These are phyloP conservation scores for Urostyla sp. DNA, from an alignment of 73 alveolate species.

Conservation along the genomic window DNA sequence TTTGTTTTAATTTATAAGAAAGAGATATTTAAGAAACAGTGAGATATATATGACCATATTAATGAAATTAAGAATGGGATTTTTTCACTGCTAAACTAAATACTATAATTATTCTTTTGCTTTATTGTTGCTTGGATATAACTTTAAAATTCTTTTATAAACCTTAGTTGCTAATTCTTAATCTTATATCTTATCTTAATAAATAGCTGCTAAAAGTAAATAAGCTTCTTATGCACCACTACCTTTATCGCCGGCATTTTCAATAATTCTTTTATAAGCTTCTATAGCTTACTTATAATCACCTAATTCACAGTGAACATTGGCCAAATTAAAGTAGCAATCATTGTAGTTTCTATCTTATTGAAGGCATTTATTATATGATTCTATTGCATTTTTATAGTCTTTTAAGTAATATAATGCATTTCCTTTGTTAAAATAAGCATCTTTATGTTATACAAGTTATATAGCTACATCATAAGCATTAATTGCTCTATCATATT, in stretches of 20 bases:
- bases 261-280: slow-evolving; percentile 29
- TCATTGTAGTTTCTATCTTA: slow-evolving; percentile 39
- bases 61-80: too few species aligned
- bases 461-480: slow-evolving; percentile 30
- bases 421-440: slow-evolving; percentile 59
- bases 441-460: slow-evolving; percentile 35
- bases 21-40: too few species aligned
- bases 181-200: slow-evolving; percentile 3
- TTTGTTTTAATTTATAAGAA: too few species aligned
- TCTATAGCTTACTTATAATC: slow-evolving; percentile 55
- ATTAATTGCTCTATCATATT: slow-evolving; percentile 55
- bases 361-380: slow-evolving; percentile 40
- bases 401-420: slow-evolving; percentile 49
- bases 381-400: slow-evolving; percentile 17
- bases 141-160: slow-evolving; percentile 22
- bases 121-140: slow-evolving; percentile 28
- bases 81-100: too few species aligned
- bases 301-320: slow-evolving; percentile 30
- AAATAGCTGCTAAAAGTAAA: slow-evolving; percentile 16
- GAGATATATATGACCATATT: too few species aligned
- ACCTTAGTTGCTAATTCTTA: slow-evolving; percentile 38
- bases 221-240: slow-evolving; percentile 13
- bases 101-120: too few species aligned
- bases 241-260: slow-evolving; percentile 17
- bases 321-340: slow-evolving; percentile 54